A percentile compares a stretch with the other conserved stretches of the same genome.
phyloP scores from a whole-genome alignment of 306 rosid genomes.

The Betula pendula region DNA sequence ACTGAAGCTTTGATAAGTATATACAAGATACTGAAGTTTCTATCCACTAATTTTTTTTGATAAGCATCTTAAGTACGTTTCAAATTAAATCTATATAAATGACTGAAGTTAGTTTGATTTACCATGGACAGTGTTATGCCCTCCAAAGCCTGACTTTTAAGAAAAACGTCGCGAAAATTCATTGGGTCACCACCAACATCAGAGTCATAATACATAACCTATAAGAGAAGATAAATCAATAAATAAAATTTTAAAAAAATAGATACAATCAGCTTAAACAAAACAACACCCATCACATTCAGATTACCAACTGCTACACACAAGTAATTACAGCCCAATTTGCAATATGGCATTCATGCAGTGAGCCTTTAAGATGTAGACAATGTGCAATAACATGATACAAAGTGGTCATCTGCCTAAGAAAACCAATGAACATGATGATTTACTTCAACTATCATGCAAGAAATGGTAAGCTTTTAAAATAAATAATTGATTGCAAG shows the following conservation, averaged over 20 bases:
- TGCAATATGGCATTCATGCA: neutral
- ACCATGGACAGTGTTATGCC: slow-evolving; percentile 94
- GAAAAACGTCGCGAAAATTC: slow-evolving; percentile 85
- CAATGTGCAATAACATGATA: neutral
- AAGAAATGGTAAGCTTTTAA: neutral
- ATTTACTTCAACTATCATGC: neutral
- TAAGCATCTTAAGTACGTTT: neutral
- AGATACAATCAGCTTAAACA: slow-evolving; percentile 19
- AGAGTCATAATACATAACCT: slow-evolving; percentile 83
- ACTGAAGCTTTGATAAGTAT: neutral
- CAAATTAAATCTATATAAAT: slow-evolving; percentile 15
- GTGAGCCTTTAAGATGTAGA: neutral
- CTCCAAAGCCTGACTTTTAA: slow-evolving; percentile 96
- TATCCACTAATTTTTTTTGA: slow-evolving; percentile 18
- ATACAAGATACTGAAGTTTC: neutral
- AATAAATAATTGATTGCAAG: neutral
- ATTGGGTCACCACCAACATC: slow-evolving; percentile 86
- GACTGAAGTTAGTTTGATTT: slow-evolving; percentile 31
- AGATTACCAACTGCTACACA: slow-evolving; percentile 3
- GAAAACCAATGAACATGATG: neutral
- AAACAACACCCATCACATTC: slow-evolving; percentile 9
- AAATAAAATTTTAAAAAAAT: slow-evolving; percentile 20
- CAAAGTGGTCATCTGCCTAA: neutral
- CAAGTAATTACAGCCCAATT: slow-evolving; percentile 14
- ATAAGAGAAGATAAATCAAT: slow-evolving; percentile 21